A percentile compares a stretch with the other conserved stretches of the same genome.
Conservation (phyloP, 257 asterid genomes). For the Euphrasia confusa region DNA sequence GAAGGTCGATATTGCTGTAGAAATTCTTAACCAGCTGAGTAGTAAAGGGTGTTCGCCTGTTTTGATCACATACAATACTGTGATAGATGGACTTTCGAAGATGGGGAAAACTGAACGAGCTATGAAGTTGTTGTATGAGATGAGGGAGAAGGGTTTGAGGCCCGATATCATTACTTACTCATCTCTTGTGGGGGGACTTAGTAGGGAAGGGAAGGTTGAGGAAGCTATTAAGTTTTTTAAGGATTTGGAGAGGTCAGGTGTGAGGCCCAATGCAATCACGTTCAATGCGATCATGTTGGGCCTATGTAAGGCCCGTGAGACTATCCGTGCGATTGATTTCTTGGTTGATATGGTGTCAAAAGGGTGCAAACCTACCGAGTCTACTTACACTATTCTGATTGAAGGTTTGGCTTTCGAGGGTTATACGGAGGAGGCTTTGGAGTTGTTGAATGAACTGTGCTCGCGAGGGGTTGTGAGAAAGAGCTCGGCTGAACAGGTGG, state of each 20-base stretch:
- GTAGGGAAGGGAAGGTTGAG: conserved; percentile 76
- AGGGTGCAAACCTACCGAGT: conserved; percentile 82
- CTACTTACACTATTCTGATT: conserved; percentile 69
- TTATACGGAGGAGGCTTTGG: conserved; percentile 59
- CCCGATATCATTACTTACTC: conserved; percentile 75
- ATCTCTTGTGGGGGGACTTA: conserved; percentile 60
- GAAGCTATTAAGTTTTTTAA: conserved; percentile 60
- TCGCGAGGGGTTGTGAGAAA: conserved; percentile 57
- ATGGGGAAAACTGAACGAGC: conserved; percentile 63
- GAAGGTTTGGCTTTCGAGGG: conserved; percentile 79
- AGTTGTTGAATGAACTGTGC: conserved; percentile 61
- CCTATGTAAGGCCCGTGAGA: conserved; percentile 72
- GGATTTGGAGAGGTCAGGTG: conserved; percentile 55
- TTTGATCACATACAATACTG: conserved; percentile 73
- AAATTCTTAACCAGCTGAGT: conserved; percentile 61
- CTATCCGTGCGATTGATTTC: conserved; percentile 76
- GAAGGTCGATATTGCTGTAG: conserved; percentile 72
- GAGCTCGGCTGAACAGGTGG: conserved; percentile 58
- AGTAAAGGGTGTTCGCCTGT: conserved; percentile 71
- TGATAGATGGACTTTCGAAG: conserved; percentile 79
- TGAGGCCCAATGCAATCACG: conserved; percentile 59
- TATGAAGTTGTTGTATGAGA: conserved; percentile 51
- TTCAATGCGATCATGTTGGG: conserved; percentile 75
- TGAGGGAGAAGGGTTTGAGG: conserved; percentile 57
- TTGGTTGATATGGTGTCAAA: conserved; percentile 60